phyloP scores from a whole-genome alignment of 2,329 filamentous ascomycete species.

The Coniochaeta ligniaria region DNA sequence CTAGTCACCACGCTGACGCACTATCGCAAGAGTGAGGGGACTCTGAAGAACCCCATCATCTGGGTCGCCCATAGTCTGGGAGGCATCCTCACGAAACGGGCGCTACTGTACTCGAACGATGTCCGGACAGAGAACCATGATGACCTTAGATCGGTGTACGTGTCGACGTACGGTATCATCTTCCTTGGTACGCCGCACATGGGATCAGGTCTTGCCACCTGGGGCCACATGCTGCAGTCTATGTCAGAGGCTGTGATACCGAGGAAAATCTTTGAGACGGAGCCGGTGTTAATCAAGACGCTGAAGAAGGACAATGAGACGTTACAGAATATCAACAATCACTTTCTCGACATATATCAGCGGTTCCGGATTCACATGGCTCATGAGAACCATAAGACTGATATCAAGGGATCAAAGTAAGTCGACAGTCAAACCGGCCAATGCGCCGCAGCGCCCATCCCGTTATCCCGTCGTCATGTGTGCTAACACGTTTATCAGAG shows the following conservation, averaged over 20 bases:
- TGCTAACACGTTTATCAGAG: conserved; percentile 18
- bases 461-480: background rate
- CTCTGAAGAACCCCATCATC: conserved; percentile 59
- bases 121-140: conserved; percentile 52
- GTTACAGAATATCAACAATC: conserved; percentile 64
- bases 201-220: conserved; percentile 61
- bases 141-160: conserved; percentile 59
- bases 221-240: conserved; percentile 60
- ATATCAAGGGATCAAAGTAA: conserved; percentile 54
- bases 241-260: conserved; percentile 61
- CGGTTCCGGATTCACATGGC: conserved; percentile 70
- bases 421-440: conserved; percentile 13
- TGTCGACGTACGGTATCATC: conserved; percentile 69
- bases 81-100: conserved; percentile 64
- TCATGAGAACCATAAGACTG: conserved; percentile 66
- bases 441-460: background rate
- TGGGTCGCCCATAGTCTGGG: conserved; percentile 71
- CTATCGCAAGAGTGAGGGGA: conserved; percentile 52
- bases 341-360: conserved; percentile 65
- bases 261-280: conserved; percentile 58
- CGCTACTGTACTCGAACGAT: conserved; percentile 60
- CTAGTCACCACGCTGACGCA: conserved; percentile 55
- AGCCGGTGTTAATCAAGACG: conserved; percentile 60
- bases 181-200: conserved; percentile 73
- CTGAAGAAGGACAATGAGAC: conserved; percentile 70